Percentiles rank a stretch among this genome's conserved stretches.
Evolutionary conservation across 2,329 filamentous ascomycete genomes (phyloP).

Genomic region (Cladophialophora bantiana): DNA sequence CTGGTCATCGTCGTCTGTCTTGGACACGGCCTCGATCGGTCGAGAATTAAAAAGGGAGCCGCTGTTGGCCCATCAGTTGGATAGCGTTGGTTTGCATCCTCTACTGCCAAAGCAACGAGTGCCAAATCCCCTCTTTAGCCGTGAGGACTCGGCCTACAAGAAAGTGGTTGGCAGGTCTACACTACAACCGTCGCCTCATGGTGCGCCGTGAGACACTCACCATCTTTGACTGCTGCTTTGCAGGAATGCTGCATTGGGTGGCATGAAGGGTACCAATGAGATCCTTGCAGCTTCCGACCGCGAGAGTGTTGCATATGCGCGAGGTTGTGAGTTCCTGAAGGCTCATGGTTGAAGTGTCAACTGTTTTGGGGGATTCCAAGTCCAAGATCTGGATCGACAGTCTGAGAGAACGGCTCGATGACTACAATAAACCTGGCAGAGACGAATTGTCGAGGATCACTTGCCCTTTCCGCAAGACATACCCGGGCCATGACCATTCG

Average conservation of each 20-base stretch:
- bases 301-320: not conserved
- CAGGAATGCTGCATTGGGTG: not conserved
- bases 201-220: not conserved
- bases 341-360: not conserved
- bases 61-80: not conserved
- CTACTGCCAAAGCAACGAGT: not conserved
- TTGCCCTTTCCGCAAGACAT: not conserved
- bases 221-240: constrained; percentile 2
- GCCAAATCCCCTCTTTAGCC: not conserved
- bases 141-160: not conserved
- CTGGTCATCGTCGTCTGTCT: not conserved
- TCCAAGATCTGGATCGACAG: not conserved
- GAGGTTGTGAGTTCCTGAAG: not conserved
- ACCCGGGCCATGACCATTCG: not conserved
- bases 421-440: not conserved
- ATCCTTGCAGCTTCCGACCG: not conserved
- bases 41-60: not conserved
- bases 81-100: not conserved
- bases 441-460: not conserved
- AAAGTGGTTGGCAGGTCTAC: not conserved
- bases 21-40: not conserved
- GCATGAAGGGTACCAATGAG: constrained; percentile 3
- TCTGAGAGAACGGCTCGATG: not conserved
- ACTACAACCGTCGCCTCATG: not conserved
- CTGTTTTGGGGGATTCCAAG: not conserved